phyloP scores from a whole-genome alignment of 768 basidiomycete genomes.

The Mycena alexandri region DNA sequence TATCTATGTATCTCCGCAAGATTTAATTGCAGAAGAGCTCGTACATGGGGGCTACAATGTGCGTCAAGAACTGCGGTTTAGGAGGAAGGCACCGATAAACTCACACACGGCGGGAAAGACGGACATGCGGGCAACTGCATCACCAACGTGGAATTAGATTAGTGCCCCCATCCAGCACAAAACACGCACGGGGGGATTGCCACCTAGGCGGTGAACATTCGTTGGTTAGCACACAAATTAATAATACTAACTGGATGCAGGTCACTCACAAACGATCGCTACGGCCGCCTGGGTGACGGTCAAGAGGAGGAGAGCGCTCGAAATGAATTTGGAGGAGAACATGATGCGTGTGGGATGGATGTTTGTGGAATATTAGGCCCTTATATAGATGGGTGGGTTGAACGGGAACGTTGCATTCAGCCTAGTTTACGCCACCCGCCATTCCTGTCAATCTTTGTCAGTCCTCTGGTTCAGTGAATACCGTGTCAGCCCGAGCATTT shows the following conservation, averaged over 20 bases:
- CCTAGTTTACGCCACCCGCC: no score
- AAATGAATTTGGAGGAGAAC: constrained; percentile 1
- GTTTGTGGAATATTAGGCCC: neutral
- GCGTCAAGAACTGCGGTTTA: neutral
- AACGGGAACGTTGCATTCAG: no score
- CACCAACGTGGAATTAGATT: neutral
- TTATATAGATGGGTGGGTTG: neutral
- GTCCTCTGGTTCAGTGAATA: no score
- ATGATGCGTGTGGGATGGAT: neutral
- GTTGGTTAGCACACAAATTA: neutral
- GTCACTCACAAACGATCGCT: constrained; percentile 3
- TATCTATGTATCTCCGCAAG: neutral
- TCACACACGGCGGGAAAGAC: neutral
- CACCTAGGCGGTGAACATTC: neutral
- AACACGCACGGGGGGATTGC: constrained; percentile 7
- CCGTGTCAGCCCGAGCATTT: no score
- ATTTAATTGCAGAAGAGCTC: neutral
- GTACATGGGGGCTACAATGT: constrained; percentile 3
- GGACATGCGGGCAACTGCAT: constrained; percentile 9
- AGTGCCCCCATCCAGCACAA: neutral
- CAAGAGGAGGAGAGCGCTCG: constrained; percentile 4
- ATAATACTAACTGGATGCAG: neutral
- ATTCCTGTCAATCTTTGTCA: no score
- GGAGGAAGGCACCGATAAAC: neutral
- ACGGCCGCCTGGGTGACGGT: neutral